phyloP scores from a whole-genome alignment of 176 grass and related monocot species.

The Raddia guianensis region DNA sequence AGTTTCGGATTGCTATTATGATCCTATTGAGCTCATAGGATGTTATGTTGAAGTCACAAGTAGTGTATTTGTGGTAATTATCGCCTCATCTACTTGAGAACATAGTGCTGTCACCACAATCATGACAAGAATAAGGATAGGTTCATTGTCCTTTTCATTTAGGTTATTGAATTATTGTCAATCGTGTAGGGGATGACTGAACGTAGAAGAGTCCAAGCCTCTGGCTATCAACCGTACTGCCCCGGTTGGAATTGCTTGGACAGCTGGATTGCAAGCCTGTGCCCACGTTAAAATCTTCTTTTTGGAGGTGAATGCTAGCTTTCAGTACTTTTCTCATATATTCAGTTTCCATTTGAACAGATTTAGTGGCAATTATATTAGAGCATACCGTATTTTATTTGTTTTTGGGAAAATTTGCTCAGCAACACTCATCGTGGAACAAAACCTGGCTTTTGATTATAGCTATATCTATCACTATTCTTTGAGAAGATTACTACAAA shows the following conservation, averaged over 20 bases:
- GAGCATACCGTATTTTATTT: background rate
- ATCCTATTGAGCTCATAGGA: background rate
- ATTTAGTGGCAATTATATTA: background rate
- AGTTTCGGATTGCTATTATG: background rate
- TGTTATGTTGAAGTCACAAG: background rate
- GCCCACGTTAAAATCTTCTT: slow-evolving; percentile 36
- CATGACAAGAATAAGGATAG: slow-evolving; percentile 7
- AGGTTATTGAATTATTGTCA: slow-evolving; percentile 27
- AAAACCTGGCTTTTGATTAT: background rate
- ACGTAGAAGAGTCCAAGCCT: slow-evolving; percentile 33
- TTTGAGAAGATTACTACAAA: background rate
- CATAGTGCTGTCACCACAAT: background rate
- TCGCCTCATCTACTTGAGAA: background rate
- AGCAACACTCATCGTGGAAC: background rate
- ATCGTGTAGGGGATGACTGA: slow-evolving; percentile 39
- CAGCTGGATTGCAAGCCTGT: slow-evolving; percentile 36
- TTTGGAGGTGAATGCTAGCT: slow-evolving; percentile 26
- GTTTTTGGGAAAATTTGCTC: background rate
- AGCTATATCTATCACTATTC: background rate
- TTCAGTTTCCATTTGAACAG: slow-evolving; percentile 19
- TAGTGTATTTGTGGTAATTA: background rate
- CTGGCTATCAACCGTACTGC: slow-evolving; percentile 19
- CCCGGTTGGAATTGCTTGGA: slow-evolving; percentile 35
- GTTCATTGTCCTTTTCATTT: slow-evolving; percentile 1
- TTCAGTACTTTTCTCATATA: slow-evolving; percentile 16